Evolutionary conservation across 1,139 yeast species (phyloP).

Genomic region (Geotrichum australiense): DNA sequence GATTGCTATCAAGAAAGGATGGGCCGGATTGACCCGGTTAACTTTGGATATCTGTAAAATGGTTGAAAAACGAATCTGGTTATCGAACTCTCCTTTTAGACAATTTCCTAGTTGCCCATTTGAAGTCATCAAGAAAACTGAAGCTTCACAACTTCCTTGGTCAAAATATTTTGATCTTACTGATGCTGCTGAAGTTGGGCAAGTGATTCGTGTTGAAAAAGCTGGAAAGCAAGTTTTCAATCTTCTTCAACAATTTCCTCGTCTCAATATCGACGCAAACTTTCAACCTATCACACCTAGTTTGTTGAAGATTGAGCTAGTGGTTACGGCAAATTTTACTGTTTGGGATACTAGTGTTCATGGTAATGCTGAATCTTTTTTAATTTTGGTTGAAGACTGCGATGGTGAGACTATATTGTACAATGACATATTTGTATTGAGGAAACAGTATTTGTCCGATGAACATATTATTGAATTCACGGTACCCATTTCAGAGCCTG

Average conservation of each 20-base stretch:
- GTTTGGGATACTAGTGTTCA: constrained; percentile 64
- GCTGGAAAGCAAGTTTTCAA: constrained; percentile 58
- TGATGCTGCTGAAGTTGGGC: constrained; percentile 70
- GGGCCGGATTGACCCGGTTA: constrained; percentile 59
- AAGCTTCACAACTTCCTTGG: constrained; percentile 82
- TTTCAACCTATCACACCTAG: constrained; percentile 75
- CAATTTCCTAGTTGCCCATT: constrained; percentile 66
- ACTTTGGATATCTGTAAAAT: constrained; percentile 66
- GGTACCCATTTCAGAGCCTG: constrained; percentile 50
- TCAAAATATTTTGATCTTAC: constrained; percentile 58
- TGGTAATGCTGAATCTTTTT: constrained; percentile 58
- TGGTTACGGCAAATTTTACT: constrained; percentile 58
- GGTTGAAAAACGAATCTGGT: constrained; percentile 80
- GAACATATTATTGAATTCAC: constrained; percentile 60
- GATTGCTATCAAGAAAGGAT: constrained; percentile 59
- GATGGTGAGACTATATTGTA: constrained; percentile 71
- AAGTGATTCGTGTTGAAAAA: constrained; percentile 67
- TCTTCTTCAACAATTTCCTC: constrained; percentile 66
- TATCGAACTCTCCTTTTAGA: constrained; percentile 75
- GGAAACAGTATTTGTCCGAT: constrained; percentile 42
- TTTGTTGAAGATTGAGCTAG: constrained; percentile 58
- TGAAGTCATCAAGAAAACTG: constrained; percentile 67
- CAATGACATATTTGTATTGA: constrained; percentile 49
- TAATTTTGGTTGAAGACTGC: constrained; percentile 71
- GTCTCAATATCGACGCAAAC: constrained; percentile 47